Percentiles rank a stretch among this genome's conserved stretches.
Evolutionary conservation across 1,284 basidiomycete genomes (phyloP).

Genomic region (Cryptococcus sp.): DNA sequence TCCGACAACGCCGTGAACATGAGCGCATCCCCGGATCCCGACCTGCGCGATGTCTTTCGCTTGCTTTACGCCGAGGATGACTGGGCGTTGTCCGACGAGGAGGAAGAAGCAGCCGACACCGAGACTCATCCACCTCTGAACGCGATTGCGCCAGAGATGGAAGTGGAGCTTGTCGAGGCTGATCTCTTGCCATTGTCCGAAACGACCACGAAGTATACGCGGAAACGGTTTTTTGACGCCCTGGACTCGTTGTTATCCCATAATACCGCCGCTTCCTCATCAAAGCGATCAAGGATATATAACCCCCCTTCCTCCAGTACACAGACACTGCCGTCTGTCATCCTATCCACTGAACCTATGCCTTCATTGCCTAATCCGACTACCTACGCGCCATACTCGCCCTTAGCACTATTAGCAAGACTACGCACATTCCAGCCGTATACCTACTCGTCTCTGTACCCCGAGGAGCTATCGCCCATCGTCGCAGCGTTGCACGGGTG

Average conservation of each 20-base stretch:
- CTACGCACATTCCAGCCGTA: constrained; percentile 33
- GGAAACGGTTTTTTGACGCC: constrained; percentile 27
- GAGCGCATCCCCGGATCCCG: constrained; percentile 20
- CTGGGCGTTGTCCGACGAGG: constrained; percentile 16
- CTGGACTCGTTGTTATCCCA: constrained; percentile 21
- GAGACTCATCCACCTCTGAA: constrained; percentile 14
- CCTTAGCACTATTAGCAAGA: constrained; percentile 36
- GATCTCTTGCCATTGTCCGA: background rate
- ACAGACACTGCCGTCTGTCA: constrained; percentile 3
- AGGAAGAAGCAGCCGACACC: constrained; percentile 10
- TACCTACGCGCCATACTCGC: constrained; percentile 38
- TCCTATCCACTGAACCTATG: constrained; percentile 30
- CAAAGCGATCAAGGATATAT: constrained; percentile 23
- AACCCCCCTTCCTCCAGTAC: background rate
- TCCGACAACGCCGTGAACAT: background rate
- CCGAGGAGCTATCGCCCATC: constrained; percentile 19
- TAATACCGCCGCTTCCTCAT: too few relatives aligned
- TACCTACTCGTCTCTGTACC: constrained; percentile 16
- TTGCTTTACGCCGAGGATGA: constrained; percentile 29
- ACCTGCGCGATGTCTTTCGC: constrained; percentile 35
- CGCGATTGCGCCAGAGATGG: constrained; percentile 10
- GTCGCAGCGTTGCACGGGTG: constrained; percentile 36
- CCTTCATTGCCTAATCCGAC: constrained; percentile 21
- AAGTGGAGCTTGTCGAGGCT: constrained; percentile 23
- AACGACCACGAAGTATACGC: background rate